These are phyloP conservation scores for Hippophae tibetana DNA, from an alignment of 306 rosid genomes.

Conservation along the genomic window DNA sequence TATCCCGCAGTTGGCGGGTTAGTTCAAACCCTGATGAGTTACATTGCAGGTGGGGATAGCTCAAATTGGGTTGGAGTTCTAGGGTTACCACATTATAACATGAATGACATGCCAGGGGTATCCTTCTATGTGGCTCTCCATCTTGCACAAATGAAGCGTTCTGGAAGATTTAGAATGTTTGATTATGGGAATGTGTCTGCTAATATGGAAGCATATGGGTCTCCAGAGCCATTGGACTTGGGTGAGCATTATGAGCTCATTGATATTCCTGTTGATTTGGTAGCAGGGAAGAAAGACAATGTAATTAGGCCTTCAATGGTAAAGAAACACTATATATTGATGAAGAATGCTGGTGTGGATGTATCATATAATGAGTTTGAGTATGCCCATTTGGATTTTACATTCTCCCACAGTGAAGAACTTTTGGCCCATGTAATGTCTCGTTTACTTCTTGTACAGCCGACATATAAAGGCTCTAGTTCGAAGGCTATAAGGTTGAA, in stretches of 20 bases:
- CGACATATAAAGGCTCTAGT: slow-evolving; percentile 24
- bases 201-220: slow-evolving; percentile 52
- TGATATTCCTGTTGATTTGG: slow-evolving; percentile 77
- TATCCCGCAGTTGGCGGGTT: slow-evolving; percentile 89
- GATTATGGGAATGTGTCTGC: slow-evolving; percentile 53
- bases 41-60: slow-evolving; percentile 85
- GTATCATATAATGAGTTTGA: slow-evolving; percentile 72
- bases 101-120: slow-evolving; percentile 94
- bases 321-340: slow-evolving; percentile 55
- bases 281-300: slow-evolving; percentile 81
- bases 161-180: slow-evolving; percentile 57
- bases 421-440: slow-evolving; percentile 83
- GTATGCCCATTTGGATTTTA: slow-evolving; percentile 89
- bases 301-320: slow-evolving; percentile 88
- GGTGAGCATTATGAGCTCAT: slow-evolving; percentile 50
- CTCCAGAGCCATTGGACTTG: slow-evolving; percentile 62
- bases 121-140: slow-evolving; percentile 66
- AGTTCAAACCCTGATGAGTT: slow-evolving; percentile 85
- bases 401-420: slow-evolving; percentile 86
- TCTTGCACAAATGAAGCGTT: slow-evolving; percentile 79
- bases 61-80: slow-evolving; percentile 93
- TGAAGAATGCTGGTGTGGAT: slow-evolving; percentile 47
- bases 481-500: slow-evolving; percentile 22
- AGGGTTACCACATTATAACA: slow-evolving; percentile 85
- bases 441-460: slow-evolving; percentile 56